phyloP scores from a whole-genome alignment of 1,284 basidiomycete species.

The Boletellus deceptivus region DNA sequence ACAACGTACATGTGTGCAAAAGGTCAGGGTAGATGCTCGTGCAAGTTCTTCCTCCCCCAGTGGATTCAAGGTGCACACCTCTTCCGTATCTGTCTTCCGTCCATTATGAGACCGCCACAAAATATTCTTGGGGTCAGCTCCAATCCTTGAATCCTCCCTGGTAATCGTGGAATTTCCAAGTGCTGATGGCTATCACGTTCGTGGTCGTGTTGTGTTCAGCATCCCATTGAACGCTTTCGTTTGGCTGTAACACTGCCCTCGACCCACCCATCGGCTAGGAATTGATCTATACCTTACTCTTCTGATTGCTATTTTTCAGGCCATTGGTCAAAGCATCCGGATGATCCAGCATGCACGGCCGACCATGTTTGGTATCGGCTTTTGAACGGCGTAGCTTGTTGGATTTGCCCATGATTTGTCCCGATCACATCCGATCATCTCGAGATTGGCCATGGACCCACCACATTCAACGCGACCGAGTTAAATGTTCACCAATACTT shows the following conservation, averaged over 20 bases:
- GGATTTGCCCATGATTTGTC: slow-evolving; percentile 23
- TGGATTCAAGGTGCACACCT: not conserved
- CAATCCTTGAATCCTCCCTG: slow-evolving; percentile 8
- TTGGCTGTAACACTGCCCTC: slow-evolving; percentile 1
- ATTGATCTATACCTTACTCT: slow-evolving; percentile 20
- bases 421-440: slow-evolving; percentile 33
- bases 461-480: slow-evolving; percentile 33
- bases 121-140: not conserved
- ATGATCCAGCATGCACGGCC: not conserved
- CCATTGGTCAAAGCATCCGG: not conserved
- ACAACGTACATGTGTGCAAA: not conserved
- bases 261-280: slow-evolving; percentile 25
- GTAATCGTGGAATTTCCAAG: slow-evolving; percentile 11
- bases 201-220: not conserved
- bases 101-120: not conserved
- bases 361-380: slow-evolving; percentile 33
- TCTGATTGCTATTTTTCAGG: slow-evolving; percentile 24
- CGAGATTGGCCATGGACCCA: slow-evolving; percentile 34
- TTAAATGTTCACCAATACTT: not conserved
- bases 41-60: not conserved
- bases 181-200: not conserved
- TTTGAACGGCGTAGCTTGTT: slow-evolving; percentile 20
- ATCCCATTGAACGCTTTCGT: not conserved
- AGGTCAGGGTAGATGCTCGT: not conserved
- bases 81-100: not conserved